Conservation (phyloP, 257 asterid genomes). For the Galeopsis tetrahit region DNA sequence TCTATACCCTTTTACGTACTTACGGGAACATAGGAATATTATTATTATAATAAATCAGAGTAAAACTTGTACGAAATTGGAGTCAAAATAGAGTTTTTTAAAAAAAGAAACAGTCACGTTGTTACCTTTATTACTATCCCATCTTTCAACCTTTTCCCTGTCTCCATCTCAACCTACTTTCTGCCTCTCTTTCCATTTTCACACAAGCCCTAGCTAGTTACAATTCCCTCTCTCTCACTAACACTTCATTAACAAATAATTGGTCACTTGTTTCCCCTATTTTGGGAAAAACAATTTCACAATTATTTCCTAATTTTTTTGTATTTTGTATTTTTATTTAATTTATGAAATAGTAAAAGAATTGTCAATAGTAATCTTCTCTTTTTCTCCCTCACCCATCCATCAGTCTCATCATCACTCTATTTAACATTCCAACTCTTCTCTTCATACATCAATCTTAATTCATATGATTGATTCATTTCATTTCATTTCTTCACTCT, state of each 20-base stretch:
- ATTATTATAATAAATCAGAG: not conserved
- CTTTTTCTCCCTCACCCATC: conserved; percentile 31
- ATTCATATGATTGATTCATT: conserved; percentile 21
- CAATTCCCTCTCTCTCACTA: conserved; percentile 36
- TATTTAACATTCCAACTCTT: conserved; percentile 34
- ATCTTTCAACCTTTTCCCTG: conserved; percentile 50
- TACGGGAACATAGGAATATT: too few species aligned
- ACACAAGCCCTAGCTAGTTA: conserved; percentile 50
- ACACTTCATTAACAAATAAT: conserved; percentile 32
- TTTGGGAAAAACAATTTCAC: conserved; percentile 48
- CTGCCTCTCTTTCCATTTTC: conserved; percentile 50
- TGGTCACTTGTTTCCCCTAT: conserved; percentile 49
- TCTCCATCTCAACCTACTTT: conserved; percentile 57
- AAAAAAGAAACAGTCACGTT: conserved; percentile 12
- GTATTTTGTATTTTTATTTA: not conserved
- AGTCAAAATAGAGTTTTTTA: not conserved
- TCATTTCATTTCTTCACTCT: not conserved
- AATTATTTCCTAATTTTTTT: conserved; percentile 17
- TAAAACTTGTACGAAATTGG: conserved; percentile 13
- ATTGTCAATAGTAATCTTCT: conserved; percentile 32
- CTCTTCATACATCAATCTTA: conserved; percentile 53
- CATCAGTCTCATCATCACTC: conserved; percentile 43
- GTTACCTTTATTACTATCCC: conserved; percentile 35
- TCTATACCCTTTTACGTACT: too few species aligned
- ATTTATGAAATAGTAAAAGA: not conserved